Evolutionary conservation across 1,284 basidiomycete genomes (phyloP).

Genomic region (Leccinum holopus): DNA sequence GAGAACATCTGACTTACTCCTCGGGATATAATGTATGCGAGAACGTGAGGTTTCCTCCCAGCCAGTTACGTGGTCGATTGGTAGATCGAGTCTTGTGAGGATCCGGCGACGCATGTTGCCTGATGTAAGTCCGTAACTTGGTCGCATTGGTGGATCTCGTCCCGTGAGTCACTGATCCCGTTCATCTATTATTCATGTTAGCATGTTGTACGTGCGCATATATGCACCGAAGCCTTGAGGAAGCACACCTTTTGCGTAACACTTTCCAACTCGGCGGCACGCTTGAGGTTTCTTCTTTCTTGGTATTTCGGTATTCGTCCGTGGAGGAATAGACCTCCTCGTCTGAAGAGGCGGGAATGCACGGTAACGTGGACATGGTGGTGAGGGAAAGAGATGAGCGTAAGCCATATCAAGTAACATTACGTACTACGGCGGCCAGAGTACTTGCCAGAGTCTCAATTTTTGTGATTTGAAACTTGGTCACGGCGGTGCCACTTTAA

Average conservation of each 20-base stretch:
- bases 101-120: background rate
- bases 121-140: background rate
- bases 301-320: no score
- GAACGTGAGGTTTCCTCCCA: background rate
- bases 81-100: background rate
- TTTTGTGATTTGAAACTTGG: no score
- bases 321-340: no score
- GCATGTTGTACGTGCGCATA: background rate
- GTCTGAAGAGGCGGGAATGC: no score
- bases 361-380: no score
- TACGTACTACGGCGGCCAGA: no score
- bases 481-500: no score
- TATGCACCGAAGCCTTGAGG: background rate
- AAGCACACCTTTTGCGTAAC: no score
- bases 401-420: no score
- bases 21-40: background rate
- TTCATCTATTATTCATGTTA: background rate
- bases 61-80: background rate
- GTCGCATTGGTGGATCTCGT: background rate
- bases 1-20: background rate
- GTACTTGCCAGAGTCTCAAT: constrained; percentile 35
- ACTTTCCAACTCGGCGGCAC: no score
- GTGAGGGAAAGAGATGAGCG: no score
- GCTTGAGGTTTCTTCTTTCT: no score
- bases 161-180: background rate